Conservation (phyloP, 2,329 filamentous ascomycete species). For the Coniochaeta sp. region DNA sequence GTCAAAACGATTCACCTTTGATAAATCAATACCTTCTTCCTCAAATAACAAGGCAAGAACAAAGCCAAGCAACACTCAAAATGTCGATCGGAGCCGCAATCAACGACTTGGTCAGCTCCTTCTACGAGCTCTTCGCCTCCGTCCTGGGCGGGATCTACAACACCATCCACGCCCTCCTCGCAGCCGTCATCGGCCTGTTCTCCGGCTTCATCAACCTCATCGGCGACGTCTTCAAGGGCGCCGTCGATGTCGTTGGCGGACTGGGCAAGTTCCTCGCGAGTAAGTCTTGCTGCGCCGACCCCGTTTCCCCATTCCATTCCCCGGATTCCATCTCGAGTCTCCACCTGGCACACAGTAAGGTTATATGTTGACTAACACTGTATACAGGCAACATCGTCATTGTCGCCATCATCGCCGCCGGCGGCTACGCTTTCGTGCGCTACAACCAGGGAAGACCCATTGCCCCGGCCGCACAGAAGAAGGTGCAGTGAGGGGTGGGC, state of each 20-base stretch:
- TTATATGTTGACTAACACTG: too few species aligned
- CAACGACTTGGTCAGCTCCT: slow-evolving; percentile 15
- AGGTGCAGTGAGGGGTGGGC: slow-evolving; percentile 10
- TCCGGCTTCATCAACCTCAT: slow-evolving; percentile 14
- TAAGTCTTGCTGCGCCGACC: slow-evolving; percentile 7
- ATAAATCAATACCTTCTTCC: too few species aligned
- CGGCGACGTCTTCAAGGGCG: slow-evolving; percentile 14
- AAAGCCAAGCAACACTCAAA: too few species aligned
- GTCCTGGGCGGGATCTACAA: slow-evolving; percentile 14
- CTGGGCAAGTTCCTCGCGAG: slow-evolving; percentile 17
- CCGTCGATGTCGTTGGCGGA: slow-evolving; percentile 15
- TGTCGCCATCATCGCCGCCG: slow-evolving; percentile 21
- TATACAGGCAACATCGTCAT: slow-evolving; percentile 18
- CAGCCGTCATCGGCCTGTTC: slow-evolving; percentile 12
- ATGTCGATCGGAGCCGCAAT: slow-evolving; percentile 17
- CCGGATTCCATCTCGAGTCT: background rate
- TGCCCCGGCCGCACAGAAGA: slow-evolving; percentile 9
- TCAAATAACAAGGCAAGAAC: too few species aligned
- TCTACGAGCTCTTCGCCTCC: slow-evolving; percentile 17
- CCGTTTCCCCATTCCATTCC: background rate
- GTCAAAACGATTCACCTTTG: too few species aligned
- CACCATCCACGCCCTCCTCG: slow-evolving; percentile 15
- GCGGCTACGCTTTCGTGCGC: slow-evolving; percentile 13
- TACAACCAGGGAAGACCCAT: slow-evolving; percentile 11
- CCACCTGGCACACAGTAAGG: too few species aligned